Base-by-base conservation (phyloP, 257 asterid species). In the Plantago major region DNA sequence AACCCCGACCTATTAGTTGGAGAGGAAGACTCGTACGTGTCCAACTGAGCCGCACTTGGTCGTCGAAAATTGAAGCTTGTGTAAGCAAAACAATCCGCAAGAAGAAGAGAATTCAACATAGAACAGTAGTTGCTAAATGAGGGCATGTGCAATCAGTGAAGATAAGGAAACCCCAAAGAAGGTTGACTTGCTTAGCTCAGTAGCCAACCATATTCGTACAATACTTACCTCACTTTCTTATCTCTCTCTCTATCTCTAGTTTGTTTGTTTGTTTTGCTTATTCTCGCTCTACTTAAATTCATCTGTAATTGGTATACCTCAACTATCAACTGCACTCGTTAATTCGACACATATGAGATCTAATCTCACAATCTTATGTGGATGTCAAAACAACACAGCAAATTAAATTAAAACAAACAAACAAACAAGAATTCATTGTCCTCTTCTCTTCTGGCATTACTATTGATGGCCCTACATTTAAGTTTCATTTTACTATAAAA, bases 251-350 rank as follows among this genome's bases (percentile, higher is more conserved):
- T 33, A 1, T 4, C 40, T 33, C 40, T 33, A 33, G 40, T 33
- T 33, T 33, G 40, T 33, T 33, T 22, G 26, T 33, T 33, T 33
- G 40, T 33, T 13, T 30, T 48, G 28, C 26, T 53, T n/a, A 54
- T 38, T 45, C 59, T 48, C 62, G 14, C 55, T 66, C 74, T 26
- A 55, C 68, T 67, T 74, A 15, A 78, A 30, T 73, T 56, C 55
- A 58, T 43, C 60, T 56, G 33, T 72, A 22, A 50, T 68, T 14
- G 6, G 40, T 64, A 52, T 42, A 55, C 58, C 55, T 28, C 66
- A 73, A 67, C 67, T 48, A 67, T 70, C 67, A 47, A 30, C 67
- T 62, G 46, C 22, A 10, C n/a, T 22, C 17, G n/a, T n/a, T n/a
- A n/a, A 17, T 17, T 66, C 45, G 38, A 22, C 62, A 57, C 38